These are phyloP conservation scores for Meira nashicola DNA, from an alignment of 1,284 basidiomycete species.

Conservation along the genomic window DNA sequence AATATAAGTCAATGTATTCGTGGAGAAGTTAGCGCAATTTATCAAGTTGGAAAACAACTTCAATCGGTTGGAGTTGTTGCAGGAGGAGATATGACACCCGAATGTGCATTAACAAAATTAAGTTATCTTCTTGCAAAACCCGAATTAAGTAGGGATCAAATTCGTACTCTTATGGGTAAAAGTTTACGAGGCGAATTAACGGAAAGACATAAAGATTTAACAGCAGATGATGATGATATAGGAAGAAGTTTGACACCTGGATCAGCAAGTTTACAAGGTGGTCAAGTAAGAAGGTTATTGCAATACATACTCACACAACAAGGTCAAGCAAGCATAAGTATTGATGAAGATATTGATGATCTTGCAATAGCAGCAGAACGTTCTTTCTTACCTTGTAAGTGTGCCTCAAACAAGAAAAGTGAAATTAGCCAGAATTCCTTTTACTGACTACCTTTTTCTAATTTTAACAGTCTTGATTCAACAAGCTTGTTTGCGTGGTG, in stretches of 20 bases:
- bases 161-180: conserved; percentile 70
- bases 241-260: conserved; percentile 19
- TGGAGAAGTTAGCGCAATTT: conserved; percentile 55
- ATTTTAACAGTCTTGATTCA: conserved; percentile 22
- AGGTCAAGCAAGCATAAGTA: background rate
- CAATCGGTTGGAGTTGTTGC: conserved; percentile 53
- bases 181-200: conserved; percentile 85
- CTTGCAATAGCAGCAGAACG: conserved; percentile 12
- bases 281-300: background rate
- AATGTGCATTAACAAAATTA: conserved; percentile 84
- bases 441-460: conserved; percentile 21
- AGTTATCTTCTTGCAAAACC: conserved; percentile 81
- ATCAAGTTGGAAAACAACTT: conserved; percentile 74
- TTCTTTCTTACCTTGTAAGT: conserved; percentile 13
- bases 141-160: conserved; percentile 65
- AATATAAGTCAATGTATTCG: conserved; percentile 85
- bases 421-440: conserved; percentile 1
- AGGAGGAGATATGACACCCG: conserved; percentile 78
- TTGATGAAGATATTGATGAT: conserved; percentile 23
- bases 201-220: conserved; percentile 12
- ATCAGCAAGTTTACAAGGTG: background rate
- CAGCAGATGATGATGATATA: conserved; percentile 16
- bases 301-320: background rate
- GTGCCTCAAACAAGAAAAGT: background rate
- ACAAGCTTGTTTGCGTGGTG: conserved; percentile 16